phyloP scores from a whole-genome alignment of 805 yeast species.

The Teunomyces gatunensis region DNA sequence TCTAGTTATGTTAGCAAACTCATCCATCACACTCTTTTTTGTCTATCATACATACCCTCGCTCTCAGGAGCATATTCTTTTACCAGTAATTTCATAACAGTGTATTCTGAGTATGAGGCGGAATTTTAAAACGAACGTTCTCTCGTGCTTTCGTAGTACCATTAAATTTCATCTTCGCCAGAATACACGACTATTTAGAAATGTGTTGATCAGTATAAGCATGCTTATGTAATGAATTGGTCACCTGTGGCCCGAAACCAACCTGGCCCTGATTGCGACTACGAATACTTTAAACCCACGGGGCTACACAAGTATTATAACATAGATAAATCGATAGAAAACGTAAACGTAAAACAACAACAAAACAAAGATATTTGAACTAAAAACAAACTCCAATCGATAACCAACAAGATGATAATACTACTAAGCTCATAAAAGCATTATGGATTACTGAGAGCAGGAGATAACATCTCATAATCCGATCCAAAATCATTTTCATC shows the following conservation, averaged over 20 bases:
- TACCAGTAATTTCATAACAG: neutral
- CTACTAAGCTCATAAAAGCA: neutral
- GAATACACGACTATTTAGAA: conserved; percentile 4
- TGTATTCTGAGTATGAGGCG: neutral
- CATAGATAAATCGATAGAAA: too few relatives aligned
- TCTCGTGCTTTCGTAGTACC: neutral
- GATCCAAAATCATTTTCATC: conserved; percentile 26
- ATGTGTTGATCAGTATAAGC: neutral
- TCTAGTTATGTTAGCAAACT: conserved; percentile 17
- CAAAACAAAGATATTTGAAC: too few relatives aligned
- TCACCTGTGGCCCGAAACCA: neutral
- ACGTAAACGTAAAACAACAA: too few relatives aligned
- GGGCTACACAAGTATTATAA: too few relatives aligned
- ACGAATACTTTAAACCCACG: too few relatives aligned
- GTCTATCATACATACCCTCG: conserved; percentile 33
- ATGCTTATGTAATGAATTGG: neutral
- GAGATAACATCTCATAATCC: conserved; percentile 36
- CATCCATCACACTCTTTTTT: neutral
- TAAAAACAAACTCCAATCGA: too few relatives aligned
- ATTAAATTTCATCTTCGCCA: conserved; percentile 1
- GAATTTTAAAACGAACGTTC: neutral
- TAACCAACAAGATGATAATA: too few relatives aligned
- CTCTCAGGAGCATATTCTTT: conserved; percentile 36
- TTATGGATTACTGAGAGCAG: conserved; percentile 3
- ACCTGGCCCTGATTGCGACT: too few relatives aligned